These are phyloP conservation scores for Paxillus ammoniavirescens DNA, from an alignment of 768 basidiomycete species.

Conservation along the genomic window DNA sequence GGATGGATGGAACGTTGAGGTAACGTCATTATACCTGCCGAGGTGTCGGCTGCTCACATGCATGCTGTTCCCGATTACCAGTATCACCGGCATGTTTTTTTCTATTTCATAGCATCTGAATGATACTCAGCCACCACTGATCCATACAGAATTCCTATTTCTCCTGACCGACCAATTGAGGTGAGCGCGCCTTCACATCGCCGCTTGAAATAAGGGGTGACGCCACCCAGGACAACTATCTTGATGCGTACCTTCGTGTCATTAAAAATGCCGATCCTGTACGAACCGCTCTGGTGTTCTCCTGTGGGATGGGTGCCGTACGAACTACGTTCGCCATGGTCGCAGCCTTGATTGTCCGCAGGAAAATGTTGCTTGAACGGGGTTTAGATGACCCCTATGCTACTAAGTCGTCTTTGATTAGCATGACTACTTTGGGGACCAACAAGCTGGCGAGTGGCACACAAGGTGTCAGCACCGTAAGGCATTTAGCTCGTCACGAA, in stretches of 20 bases:
- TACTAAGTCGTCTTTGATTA: slow-evolving; percentile 30
- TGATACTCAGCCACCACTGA: slow-evolving; percentile 10
- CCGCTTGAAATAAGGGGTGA: neutral
- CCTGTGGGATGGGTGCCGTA: slow-evolving; percentile 96
- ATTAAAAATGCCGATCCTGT: slow-evolving; percentile 80
- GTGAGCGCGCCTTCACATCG: slow-evolving; percentile 34
- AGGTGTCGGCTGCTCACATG: slow-evolving; percentile 5
- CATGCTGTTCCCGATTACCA: slow-evolving; percentile 28
- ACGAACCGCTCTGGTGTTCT: slow-evolving; percentile 83
- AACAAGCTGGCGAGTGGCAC: slow-evolving; percentile 19
- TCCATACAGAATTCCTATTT: slow-evolving; percentile 80
- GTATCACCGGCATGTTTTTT: slow-evolving; percentile 67
- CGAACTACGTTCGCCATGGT: slow-evolving; percentile 97
- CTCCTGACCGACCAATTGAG: slow-evolving; percentile 89
- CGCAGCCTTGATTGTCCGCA: slow-evolving; percentile 82
- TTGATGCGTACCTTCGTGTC: slow-evolving; percentile 87
- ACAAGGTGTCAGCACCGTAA: slow-evolving; percentile 51
- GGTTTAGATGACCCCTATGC: slow-evolving; percentile 82
- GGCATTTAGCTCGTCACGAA: slow-evolving; percentile 6
- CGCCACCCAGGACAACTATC: slow-evolving; percentile 75
- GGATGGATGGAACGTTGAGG: slow-evolving; percentile 92
- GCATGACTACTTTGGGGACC: slow-evolving; percentile 6
- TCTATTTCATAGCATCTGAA: neutral
- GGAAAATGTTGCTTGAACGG: slow-evolving; percentile 63
- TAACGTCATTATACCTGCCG: slow-evolving; percentile 24